Evolutionary conservation across 495 filamentous ascomycete species (phyloP).

Genomic region (Aspergillus taichungensis): DNA sequence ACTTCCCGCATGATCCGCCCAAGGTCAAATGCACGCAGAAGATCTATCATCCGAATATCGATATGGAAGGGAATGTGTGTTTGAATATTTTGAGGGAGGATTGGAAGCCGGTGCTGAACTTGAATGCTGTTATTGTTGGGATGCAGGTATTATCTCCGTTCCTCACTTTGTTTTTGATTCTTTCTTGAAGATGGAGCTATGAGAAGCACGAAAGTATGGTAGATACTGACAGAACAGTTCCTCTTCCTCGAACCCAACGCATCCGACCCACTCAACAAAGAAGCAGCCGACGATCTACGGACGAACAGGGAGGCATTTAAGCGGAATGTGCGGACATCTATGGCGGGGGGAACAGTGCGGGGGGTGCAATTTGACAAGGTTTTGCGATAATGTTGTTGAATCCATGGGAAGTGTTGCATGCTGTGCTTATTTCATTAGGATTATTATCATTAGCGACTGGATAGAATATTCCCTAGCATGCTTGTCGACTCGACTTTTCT

Average conservation of each 20-base stretch:
- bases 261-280: constrained; percentile 94
- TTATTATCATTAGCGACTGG: constrained; percentile 18
- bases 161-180: not conserved
- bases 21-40: constrained; percentile 98
- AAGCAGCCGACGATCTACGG: constrained; percentile 88
- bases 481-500: constrained; percentile 10
- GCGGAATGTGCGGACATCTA: constrained; percentile 73
- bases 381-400: constrained; percentile 17
- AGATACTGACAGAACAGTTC: constrained; percentile 47
- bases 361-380: constrained; percentile 69
- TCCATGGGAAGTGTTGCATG: not conserved
- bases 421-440: constrained; percentile 2
- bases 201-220: not conserved
- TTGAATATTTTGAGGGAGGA: constrained; percentile 95
- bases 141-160: constrained; percentile 54
- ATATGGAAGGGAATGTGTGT: constrained; percentile 95
- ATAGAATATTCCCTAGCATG: constrained; percentile 16
- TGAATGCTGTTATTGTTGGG: constrained; percentile 94
- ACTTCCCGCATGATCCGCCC: constrained; percentile 94
- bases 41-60: constrained; percentile 99
- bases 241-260: constrained; percentile 97
- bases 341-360: constrained; percentile 74
- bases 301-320: constrained; percentile 78
- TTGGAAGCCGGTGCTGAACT: constrained; percentile 96
- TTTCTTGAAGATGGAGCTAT: too few species aligned